Percentiles rank a stretch among this genome's conserved stretches.
Conservation (phyloP, 768 basidiomycete genomes). For the Rhizopogon vesiculosus region DNA sequence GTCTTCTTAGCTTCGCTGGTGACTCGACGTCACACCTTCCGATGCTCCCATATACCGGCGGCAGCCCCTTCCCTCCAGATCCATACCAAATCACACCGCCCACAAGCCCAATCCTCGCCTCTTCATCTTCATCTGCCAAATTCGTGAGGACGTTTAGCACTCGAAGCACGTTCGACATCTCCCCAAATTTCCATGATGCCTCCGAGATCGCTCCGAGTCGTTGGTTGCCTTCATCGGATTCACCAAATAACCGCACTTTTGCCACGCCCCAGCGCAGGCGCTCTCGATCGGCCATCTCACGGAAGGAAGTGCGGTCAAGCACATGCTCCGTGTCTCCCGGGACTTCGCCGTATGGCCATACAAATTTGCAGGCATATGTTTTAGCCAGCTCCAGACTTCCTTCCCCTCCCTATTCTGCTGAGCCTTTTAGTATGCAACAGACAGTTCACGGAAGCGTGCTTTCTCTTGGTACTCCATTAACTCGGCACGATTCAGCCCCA, state of each 20-base stretch:
- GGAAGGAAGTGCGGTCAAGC: slow-evolving; percentile 21
- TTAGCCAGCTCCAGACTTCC: slow-evolving; percentile 20
- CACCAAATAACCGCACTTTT: slow-evolving; percentile 7
- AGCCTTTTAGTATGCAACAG: slow-evolving; percentile 22
- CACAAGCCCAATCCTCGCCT: not conserved
- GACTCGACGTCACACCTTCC: slow-evolving; percentile 27
- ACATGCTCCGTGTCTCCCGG: slow-evolving; percentile 17
- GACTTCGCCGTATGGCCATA: slow-evolving; percentile 29
- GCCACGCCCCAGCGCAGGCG: slow-evolving; percentile 26
- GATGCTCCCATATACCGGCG: slow-evolving; percentile 24
- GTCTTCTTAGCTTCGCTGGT: slow-evolving; percentile 26
- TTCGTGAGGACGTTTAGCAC: slow-evolving; percentile 16
- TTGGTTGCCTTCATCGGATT: slow-evolving; percentile 9
- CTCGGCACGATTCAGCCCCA: not conserved
- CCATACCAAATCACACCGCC: slow-evolving; percentile 21
- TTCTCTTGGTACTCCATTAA: slow-evolving; percentile 8
- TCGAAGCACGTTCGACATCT: slow-evolving; percentile 18
- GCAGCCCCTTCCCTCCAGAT: slow-evolving; percentile 25
- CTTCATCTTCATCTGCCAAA: slow-evolving; percentile 9
- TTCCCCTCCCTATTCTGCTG: slow-evolving; percentile 23
- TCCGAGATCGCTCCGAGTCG: slow-evolving; percentile 7
- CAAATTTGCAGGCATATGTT: slow-evolving; percentile 20
- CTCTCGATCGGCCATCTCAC: slow-evolving; percentile 28
- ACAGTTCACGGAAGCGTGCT: slow-evolving; percentile 20
- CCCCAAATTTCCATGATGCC: slow-evolving; percentile 3